Evolutionary conservation across 2,329 filamentous ascomycete species (phyloP), one percentile per base, ranked within the genome.

Genomic region (Ceratocystis cacaofunesta): DNA sequence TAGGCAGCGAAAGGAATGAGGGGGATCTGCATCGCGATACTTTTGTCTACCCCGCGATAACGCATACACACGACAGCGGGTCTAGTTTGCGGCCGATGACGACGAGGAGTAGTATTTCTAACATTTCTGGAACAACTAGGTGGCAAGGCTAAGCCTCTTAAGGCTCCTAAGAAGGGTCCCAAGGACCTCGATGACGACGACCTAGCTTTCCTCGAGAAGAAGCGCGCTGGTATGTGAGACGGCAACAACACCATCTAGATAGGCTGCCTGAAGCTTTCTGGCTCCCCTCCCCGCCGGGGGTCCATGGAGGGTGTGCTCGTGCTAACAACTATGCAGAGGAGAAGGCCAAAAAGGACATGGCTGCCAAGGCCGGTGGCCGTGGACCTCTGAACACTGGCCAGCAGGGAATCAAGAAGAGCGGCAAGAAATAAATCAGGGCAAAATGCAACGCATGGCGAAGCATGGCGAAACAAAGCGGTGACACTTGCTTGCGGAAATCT

Each of bases 401-500:
- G 61, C 90, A 95, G 78, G 91, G 90, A 69, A 96, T 97, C 80
- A 96, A 96, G 86, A 96, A 96, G 85, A 94, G 89, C 68, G 92
- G 91, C 77, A 96, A 96, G 88, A 95, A 96, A 86, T 95, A 82
- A 78, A 71, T 58, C 64, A 43, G 32, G 43, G 8, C 6, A 12
- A 30, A 8, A 7, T 25, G 22, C 52, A 25, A 58, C 8, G 48
- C 48, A 25, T 12, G 25, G 25, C 48, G 48, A 52, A 12, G 36
- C 30, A 36, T 36, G 10, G 8, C 32, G 32, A 52, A 36, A 36
- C 36, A 36, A 10, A 12, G 36, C 48, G 10, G 19, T 12, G 19
- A 25, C 48, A 10, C 48, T 25, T 12, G 8, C 36, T 25, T 25
- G 22, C 8, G 19, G 4, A 10, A 2, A 52, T 52, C 19, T 12